phyloP scores from a whole-genome alignment of 768 basidiomycete genomes.

The Chiua virens region DNA sequence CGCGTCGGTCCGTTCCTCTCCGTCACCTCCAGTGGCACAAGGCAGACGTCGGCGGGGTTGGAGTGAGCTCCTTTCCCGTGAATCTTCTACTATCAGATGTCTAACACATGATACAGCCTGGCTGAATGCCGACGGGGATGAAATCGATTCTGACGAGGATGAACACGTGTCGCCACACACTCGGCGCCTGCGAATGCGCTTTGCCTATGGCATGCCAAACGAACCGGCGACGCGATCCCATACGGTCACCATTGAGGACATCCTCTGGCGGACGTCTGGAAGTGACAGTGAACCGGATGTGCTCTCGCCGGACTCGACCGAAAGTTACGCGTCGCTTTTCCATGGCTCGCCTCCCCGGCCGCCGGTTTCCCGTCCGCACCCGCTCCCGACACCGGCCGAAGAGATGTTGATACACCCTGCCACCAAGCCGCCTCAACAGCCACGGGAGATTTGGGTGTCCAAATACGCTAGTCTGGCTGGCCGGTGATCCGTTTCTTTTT shows the following conservation, averaged over 20 bases:
- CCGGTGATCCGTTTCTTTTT: constrained; percentile 15
- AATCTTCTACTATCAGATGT: background rate
- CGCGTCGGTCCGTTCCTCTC: constrained; percentile 2
- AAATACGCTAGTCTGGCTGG: constrained; percentile 33
- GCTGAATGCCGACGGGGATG: constrained; percentile 56
- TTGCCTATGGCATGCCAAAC: constrained; percentile 19
- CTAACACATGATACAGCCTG: constrained; percentile 28
- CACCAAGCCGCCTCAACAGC: constrained; percentile 5
- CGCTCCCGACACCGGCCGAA: constrained; percentile 56
- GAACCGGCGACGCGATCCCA: constrained; percentile 30
- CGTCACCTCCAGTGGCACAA: constrained; percentile 13
- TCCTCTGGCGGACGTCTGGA: constrained; percentile 23
- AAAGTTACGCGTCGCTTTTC: constrained; percentile 14
- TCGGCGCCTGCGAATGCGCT: constrained; percentile 46
- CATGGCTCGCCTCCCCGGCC: constrained; percentile 14
- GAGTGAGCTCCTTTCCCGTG: constrained; percentile 21
- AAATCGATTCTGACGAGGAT: constrained; percentile 62
- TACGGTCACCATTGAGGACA: constrained; percentile 27
- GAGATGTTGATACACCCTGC: constrained; percentile 43
- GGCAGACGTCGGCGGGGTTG: constrained; percentile 34
- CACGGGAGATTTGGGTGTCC: constrained; percentile 21
- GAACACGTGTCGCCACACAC: constrained; percentile 49
- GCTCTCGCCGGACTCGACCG: constrained; percentile 20
- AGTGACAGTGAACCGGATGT: constrained; percentile 23
- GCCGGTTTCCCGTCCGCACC: constrained; percentile 34